Percentiles rank a stretch among this genome's conserved stretches.
Evolutionary conservation across 2,329 filamentous ascomycete species (phyloP).

Genomic region (Didymella exigua): DNA sequence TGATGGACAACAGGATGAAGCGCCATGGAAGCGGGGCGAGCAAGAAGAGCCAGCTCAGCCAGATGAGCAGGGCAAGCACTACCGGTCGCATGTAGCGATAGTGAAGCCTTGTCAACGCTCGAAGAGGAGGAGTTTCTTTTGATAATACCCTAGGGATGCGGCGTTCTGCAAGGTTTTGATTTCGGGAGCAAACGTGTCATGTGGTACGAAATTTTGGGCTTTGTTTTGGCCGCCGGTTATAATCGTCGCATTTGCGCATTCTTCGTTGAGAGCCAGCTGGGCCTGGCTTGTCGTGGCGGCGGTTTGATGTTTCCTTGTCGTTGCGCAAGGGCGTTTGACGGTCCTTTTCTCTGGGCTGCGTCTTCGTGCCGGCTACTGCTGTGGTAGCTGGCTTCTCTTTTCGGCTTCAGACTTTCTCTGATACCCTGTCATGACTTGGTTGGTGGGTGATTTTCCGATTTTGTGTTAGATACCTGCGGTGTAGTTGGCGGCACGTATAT

Average conservation of each 20-base stretch:
- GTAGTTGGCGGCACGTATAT: conserved; percentile 1
- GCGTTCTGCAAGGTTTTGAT: conserved; percentile 3
- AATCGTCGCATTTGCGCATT: not conserved
- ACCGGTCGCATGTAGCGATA: not conserved
- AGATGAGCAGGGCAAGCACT: conserved; percentile 3
- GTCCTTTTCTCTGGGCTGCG: not conserved
- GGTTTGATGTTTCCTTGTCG: not conserved
- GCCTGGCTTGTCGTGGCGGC: conserved; percentile 6
- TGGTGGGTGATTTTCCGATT: not conserved
- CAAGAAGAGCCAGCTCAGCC: conserved; percentile 10
- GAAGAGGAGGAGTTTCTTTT: not conserved
- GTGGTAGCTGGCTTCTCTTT: not conserved
- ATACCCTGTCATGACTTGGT: conserved; percentile 5
- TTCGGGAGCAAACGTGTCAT: conserved; percentile 1
- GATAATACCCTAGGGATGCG: conserved; percentile 12
- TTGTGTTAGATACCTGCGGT: not conserved
- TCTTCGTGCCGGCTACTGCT: not conserved
- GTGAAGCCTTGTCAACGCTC: not conserved
- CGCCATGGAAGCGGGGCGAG: conserved; percentile 4
- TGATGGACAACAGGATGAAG: conserved; percentile 62
- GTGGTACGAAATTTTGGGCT: conserved; percentile 4
- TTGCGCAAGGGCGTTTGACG: not conserved
- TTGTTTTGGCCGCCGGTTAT: not conserved
- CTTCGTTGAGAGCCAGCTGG: conserved; percentile 3
- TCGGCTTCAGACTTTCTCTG: not conserved